Evolutionary conservation across 2,329 filamentous ascomycete genomes (phyloP), one percentile per base, ranked within the genome.

Genomic region (Ceratocystis cubensis): DNA sequence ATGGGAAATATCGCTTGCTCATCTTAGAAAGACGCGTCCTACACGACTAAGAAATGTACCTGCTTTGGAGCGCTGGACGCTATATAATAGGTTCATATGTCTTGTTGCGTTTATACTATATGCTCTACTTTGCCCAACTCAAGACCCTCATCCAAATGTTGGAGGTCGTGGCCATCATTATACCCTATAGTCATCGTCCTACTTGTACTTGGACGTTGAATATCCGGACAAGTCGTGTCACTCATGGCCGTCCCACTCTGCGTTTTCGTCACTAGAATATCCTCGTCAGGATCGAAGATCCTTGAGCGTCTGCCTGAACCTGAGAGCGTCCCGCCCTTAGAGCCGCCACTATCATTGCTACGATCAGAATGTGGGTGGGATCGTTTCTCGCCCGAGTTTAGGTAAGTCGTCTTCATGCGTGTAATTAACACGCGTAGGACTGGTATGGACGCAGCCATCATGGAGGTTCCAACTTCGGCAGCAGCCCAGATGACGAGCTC

Each of bases 391-490:
- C 48, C 65, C 30, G 65, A 66, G 61, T 66, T 66, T 65, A 69
- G 20, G 66, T 69, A 69, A 1, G 63, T 62, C 7, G 68, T 57
- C 65, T 69, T 68, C 25, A 70, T 69, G 44, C 68, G 68, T 13
- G 30, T 66, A 13, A 70, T 57, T n/a, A 71, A 61, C 8, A 69
- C 68, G 37, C 70, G 70, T 0, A 72, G 67, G 25, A 71, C 67
- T 3, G 71, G 71, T 33, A 72, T 70, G 10, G 69, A 71, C 67
- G 67, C 69, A 30, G 70, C 70, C 57, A 71, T 69, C 56, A 70
- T 70, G 33, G 70, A 69, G 2, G 69, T 69, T 25, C 69, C 68
- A 22, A 69, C 68, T 50, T 71, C 70, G 22, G 70, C 69, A 15
- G 67, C 70, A 25, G 68, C 67, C 70, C 70, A 71, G 53, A 70